Evolutionary conservation across 1,284 basidiomycete genomes (phyloP).

Genomic region (Schizophyllum commune): DNA sequence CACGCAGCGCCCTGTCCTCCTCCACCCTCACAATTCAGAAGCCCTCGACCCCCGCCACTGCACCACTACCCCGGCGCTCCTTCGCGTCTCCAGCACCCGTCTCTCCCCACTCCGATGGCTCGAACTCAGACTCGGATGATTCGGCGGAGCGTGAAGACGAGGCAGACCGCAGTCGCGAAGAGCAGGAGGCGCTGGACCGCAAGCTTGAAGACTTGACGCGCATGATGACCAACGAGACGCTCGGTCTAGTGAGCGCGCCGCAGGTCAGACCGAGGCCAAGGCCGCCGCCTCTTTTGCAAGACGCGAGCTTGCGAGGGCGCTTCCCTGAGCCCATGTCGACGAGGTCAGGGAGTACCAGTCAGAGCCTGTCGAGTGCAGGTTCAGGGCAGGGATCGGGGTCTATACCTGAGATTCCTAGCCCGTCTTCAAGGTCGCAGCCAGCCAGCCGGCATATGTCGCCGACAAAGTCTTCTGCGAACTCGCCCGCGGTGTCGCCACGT

Average conservation of each 20-base stretch:
- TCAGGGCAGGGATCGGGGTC: conserved; percentile 60
- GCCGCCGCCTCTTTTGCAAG: conserved; percentile 16
- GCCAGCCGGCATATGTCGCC: conserved; percentile 45
- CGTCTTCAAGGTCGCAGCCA: conserved; percentile 46
- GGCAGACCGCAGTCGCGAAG: conserved; percentile 54
- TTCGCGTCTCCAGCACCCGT: neutral
- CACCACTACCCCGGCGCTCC: neutral
- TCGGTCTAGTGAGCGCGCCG: conserved; percentile 57
- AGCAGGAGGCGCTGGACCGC: conserved; percentile 53
- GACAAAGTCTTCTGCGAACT: conserved; percentile 47
- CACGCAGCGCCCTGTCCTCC: conserved; percentile 53
- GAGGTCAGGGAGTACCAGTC: conserved; percentile 49
- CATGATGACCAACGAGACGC: conserved; percentile 62
- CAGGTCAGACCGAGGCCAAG: neutral
- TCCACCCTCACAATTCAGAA: conserved; percentile 58
- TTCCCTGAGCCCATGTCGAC: conserved; percentile 26
- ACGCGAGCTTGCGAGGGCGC: conserved; percentile 39
- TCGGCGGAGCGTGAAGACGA: conserved; percentile 57
- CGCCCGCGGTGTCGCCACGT: conserved; percentile 46
- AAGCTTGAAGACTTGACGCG: conserved; percentile 59
- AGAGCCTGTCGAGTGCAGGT: conserved; percentile 61
- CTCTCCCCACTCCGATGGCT: conserved; percentile 40
- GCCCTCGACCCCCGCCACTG: neutral
- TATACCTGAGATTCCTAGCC: conserved; percentile 67
- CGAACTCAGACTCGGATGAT: conserved; percentile 45